Base-by-base conservation (phyloP, 176 grass and related monocot species). In the Miscanthus lutarioriparius region DNA sequence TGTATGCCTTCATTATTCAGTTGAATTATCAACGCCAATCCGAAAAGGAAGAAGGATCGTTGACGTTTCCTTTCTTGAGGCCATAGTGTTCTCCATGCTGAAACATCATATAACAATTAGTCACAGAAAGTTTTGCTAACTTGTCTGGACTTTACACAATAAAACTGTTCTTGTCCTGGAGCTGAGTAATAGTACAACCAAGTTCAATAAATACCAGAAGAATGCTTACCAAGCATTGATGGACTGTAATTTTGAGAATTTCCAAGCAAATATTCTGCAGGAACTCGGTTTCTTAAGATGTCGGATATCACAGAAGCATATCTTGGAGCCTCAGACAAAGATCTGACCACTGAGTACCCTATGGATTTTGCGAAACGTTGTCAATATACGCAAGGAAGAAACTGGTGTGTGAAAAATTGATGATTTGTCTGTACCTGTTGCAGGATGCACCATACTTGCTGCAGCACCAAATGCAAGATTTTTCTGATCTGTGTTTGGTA, bases 401-500 rank as follows among this genome's bases (percentile, higher is more conserved):
- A 33, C 64, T 14, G 8, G 5, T 15, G 8, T 16, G 62, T 40
- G 2, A 20, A 20, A 36, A 40, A 22, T 23, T 78, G 4, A 78
- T 44, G 78, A 71, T 67, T 85, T 69, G 43, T 47, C 61, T 41
- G 13, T 90, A 96, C 96, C 96, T 4, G 96, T 99, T 85, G 96
- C 96, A 83, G 93, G 96, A 89, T 99, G 96, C 61, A 96, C 96
- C 89, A 99, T 96, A 89, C 96, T 99, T 82, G 96, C 96, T 77
- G 96, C 96, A 86, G 93, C 96, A 89, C 96, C 96, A 92, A 99
- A 99, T 70, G 96, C 96, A 74, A 99, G 89, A 84, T 94, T 99
- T 85, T 99, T 99, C 77, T 99, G 93, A 32, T 94, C 88, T 77
- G 93, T 99, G 79, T 92, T 99, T 25, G 96, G 96, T 64, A 96